Conservation (phyloP, 164 flowering plant genomes). For the Berberis vulgaris region DNA sequence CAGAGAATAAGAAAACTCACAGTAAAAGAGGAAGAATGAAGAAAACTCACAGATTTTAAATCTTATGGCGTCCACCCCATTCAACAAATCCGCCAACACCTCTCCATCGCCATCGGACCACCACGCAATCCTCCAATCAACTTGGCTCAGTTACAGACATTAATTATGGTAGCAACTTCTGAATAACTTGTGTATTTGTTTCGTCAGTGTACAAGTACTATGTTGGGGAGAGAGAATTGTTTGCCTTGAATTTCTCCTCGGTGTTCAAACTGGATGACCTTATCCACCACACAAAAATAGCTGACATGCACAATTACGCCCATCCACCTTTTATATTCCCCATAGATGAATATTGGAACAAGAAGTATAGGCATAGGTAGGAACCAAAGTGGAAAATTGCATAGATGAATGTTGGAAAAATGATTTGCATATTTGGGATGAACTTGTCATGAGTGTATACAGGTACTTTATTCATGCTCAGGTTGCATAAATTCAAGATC, state of each 20-base stretch:
- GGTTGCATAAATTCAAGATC: slow-evolving; percentile 63
- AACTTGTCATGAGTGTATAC: not conserved
- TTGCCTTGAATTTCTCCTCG: not conserved
- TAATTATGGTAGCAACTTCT: not conserved
- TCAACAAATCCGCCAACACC: no score
- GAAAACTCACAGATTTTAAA: no score
- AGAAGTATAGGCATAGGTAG: not conserved
- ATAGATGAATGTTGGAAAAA: not conserved
- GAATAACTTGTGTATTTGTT: slow-evolving; percentile 5
- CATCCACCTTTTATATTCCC: not conserved
- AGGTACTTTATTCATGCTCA: slow-evolving; percentile 17
- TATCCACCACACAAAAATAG: not conserved
- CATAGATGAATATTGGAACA: no score
- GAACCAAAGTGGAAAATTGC: not conserved
- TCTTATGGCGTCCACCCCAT: no score
- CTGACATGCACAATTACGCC: not conserved
- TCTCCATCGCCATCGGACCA: no score
- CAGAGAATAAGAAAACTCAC: no score
- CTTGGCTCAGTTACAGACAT: not conserved
- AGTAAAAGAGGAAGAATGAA: no score
- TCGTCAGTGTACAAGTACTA: slow-evolving; percentile 11
- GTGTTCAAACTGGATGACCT: not conserved
- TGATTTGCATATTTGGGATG: not conserved
- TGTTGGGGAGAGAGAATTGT: not conserved
- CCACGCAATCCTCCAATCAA: slow-evolving; percentile 6